phyloP scores from a whole-genome alignment of 148 eudicot genomes.

The Arbutus unedo region DNA sequence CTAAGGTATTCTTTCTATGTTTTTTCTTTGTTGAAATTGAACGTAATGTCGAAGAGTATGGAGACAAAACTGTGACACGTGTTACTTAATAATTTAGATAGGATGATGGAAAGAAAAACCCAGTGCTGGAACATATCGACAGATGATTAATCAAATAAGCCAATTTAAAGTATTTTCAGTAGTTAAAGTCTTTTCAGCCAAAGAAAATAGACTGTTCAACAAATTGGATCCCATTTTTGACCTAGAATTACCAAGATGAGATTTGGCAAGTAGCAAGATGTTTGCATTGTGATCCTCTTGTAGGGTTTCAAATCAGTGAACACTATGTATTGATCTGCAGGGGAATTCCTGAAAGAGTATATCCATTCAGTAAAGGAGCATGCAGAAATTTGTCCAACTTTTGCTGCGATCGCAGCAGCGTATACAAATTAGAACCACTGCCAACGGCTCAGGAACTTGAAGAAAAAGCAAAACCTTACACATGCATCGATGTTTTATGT shows the following conservation, averaged over 20 bases:
- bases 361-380: slow-evolving; percentile 83
- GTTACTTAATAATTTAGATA: neutral
- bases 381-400: slow-evolving; percentile 72
- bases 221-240: neutral
- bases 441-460: slow-evolving; percentile 78
- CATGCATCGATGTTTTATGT: slow-evolving; percentile 55
- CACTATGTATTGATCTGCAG: slow-evolving; percentile 43
- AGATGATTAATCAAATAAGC: neutral
- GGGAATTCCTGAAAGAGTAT: slow-evolving; percentile 76
- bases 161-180: neutral
- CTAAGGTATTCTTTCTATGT: slow-evolving; percentile 47
- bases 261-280: too few species aligned
- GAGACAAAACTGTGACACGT: neutral
- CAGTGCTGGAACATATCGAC: neutral
- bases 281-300: neutral
- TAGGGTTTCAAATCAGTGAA: neutral
- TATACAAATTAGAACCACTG: slow-evolving; percentile 58
- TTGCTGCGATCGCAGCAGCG: slow-evolving; percentile 55
- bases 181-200: neutral
- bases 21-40: neutral
- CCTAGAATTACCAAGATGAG: neutral
- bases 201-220: neutral
- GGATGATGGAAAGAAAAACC: neutral
- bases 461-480: slow-evolving; percentile 55
- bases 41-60: neutral